Percentiles rank a stretch among this genome's conserved stretches.
Evolutionary conservation across 306 rosid species (phyloP).

Genomic region (Glycine tomentella): DNA sequence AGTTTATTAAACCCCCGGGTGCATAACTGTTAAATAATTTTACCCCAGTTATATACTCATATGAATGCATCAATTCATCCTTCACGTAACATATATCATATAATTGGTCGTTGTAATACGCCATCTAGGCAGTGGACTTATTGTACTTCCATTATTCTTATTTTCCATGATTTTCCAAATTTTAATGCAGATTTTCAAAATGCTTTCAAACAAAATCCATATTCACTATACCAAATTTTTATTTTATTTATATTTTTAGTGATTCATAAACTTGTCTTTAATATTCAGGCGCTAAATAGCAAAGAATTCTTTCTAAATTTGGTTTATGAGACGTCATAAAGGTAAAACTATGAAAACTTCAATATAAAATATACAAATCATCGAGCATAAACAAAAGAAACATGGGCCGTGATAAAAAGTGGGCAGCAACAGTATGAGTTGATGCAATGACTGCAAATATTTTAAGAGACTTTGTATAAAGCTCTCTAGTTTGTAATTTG

Average conservation of each 20-base stretch:
- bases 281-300: not conserved
- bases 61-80: too few relatives aligned
- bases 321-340: not conserved
- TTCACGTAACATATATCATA: too few relatives aligned
- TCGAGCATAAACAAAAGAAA: not conserved
- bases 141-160: not conserved
- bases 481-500: not conserved
- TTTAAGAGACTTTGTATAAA: not conserved
- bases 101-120: too few relatives aligned
- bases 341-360: not conserved
- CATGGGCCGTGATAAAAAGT: not conserved
- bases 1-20: too few relatives aligned
- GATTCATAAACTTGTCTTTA: not conserved
- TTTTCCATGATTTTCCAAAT: not conserved
- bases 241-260: not conserved
- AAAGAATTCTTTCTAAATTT: not conserved
- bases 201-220: not conserved
- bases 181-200: not conserved
- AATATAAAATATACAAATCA: not conserved
- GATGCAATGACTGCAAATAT: not conserved
- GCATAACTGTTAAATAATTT: too few relatives aligned
- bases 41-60: too few relatives aligned
- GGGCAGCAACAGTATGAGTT: not conserved
- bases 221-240: not conserved
- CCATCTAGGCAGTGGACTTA: too few relatives aligned